phyloP scores from a whole-genome alignment of 1,284 basidiomycete species.

The Abortiporus biennis region DNA sequence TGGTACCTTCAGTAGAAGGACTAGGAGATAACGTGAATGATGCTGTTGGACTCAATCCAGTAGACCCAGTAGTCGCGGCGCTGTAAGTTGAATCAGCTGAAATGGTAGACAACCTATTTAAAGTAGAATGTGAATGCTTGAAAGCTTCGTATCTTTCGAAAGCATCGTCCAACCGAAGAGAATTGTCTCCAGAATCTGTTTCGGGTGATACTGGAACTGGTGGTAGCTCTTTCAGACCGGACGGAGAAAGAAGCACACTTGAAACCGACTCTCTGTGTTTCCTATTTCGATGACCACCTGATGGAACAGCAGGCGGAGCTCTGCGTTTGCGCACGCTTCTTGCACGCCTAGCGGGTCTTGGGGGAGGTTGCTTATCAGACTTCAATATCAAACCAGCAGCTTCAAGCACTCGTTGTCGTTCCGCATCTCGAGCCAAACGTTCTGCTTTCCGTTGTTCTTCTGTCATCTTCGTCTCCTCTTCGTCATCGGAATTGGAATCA shows the following conservation, averaged over 20 bases:
- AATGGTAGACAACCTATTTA: constrained; percentile 53
- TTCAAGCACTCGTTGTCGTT: constrained; percentile 77
- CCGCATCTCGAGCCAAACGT: constrained; percentile 62
- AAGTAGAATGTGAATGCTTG: constrained; percentile 42
- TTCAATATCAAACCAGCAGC: constrained; percentile 84
- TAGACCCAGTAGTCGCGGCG: constrained; percentile 24
- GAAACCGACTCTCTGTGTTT: too few relatives aligned
- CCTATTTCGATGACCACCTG: constrained; percentile 7
- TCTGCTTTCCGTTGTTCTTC: constrained; percentile 48
- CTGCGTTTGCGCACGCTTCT: constrained; percentile 32
- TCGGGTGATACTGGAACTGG: constrained; percentile 39
- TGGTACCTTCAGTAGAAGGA: constrained; percentile 24
- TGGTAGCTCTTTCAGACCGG: constrained; percentile 47
- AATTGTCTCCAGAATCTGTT: constrained; percentile 16
- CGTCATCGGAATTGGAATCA: constrained; percentile 22
- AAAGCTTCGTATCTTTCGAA: constrained; percentile 87
- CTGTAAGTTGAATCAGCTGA: constrained; percentile 40
- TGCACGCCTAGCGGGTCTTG: constrained; percentile 21
- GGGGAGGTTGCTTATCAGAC: constrained; percentile 37
- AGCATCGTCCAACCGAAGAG: constrained; percentile 69
- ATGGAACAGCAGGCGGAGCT: constrained; percentile 45
- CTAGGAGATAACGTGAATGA: constrained; percentile 12
- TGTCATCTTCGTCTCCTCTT: constrained; percentile 31
- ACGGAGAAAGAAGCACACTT: not conserved
- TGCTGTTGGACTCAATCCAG: constrained; percentile 16